phyloP scores from a whole-genome alignment of 805 yeast species.

The Candida jianshihensis region DNA sequence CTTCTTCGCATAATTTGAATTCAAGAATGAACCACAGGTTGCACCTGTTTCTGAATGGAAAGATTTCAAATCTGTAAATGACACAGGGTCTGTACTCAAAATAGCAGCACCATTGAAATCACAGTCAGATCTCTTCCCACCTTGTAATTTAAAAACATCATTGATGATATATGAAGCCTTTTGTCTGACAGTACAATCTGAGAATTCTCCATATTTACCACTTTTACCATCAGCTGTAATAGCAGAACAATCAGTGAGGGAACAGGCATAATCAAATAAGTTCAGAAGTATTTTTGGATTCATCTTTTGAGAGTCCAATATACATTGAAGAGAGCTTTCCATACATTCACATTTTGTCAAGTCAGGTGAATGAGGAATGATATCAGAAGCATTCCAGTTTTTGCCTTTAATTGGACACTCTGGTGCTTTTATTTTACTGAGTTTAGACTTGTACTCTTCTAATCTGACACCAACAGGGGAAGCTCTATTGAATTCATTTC shows the following conservation, averaged over 20 bases:
- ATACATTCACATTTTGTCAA: slow-evolving; percentile 55
- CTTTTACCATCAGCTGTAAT: slow-evolving; percentile 49
- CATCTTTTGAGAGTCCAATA: too few species aligned
- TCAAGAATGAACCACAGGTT: slow-evolving; percentile 14
- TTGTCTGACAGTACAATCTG: slow-evolving; percentile 60
- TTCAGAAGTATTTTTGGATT: slow-evolving; percentile 44
- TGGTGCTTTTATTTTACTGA: slow-evolving; percentile 23
- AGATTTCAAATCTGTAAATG: slow-evolving; percentile 6
- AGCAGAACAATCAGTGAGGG: slow-evolving; percentile 48
- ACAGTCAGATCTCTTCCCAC: slow-evolving; percentile 27
- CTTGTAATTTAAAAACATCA: slow-evolving; percentile 46
- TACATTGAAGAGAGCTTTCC: slow-evolving; percentile 46
- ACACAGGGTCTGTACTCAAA: slow-evolving; percentile 7
- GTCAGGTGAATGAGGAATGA: slow-evolving; percentile 67
- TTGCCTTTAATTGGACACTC: slow-evolving; percentile 45
- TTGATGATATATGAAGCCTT: slow-evolving; percentile 58
- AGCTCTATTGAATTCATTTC: slow-evolving; percentile 42
- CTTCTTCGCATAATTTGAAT: slow-evolving; percentile 4
- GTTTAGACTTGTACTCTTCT: slow-evolving; percentile 22
- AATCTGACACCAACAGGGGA: slow-evolving; percentile 37
- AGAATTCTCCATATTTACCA: slow-evolving; percentile 60
- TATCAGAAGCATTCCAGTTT: slow-evolving; percentile 55
- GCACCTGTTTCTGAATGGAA: slow-evolving; percentile 9
- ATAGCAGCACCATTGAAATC: slow-evolving; percentile 18
- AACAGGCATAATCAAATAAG: slow-evolving; percentile 53